Evolutionary conservation across 1,139 yeast genomes (phyloP).

Genomic region (Saccharomycopsis hybrid): DNA sequence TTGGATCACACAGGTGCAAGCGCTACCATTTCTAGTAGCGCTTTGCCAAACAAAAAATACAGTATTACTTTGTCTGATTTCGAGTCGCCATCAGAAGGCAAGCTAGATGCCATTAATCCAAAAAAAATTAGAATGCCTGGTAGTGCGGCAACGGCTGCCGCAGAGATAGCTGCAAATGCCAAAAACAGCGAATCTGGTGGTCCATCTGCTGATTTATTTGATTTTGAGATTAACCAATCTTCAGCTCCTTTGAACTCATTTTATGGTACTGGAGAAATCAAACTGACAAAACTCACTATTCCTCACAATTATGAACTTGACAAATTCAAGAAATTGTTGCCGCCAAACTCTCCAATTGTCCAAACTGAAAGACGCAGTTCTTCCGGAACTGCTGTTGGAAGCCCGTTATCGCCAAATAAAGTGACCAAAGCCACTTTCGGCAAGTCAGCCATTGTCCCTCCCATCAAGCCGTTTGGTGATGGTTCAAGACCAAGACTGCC

Average conservation of each 20-base stretch:
- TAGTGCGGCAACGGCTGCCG: too few relatives aligned
- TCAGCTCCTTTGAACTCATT: neutral
- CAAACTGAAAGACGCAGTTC: conserved; percentile 7
- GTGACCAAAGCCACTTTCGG: conserved; percentile 12
- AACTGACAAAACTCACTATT: too few relatives aligned
- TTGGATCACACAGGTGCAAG: neutral
- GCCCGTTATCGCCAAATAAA: conserved; percentile 18
- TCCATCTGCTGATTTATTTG: conserved; percentile 11
- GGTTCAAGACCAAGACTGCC: conserved; percentile 14
- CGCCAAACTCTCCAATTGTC: conserved; percentile 18
- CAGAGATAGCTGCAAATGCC: too few relatives aligned
- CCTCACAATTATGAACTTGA: too few relatives aligned
- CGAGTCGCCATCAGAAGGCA: conserved; percentile 4
- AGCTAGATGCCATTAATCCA: conserved; percentile 7
- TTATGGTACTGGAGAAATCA: too few relatives aligned
- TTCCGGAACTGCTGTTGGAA: neutral
- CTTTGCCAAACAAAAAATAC: too few relatives aligned
- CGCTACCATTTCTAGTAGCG: neutral
- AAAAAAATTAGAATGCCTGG: conserved; percentile 10
- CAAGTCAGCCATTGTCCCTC: conserved; percentile 11
- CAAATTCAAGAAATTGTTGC: conserved; percentile 18
- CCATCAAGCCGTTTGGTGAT: conserved; percentile 14
- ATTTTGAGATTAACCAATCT: conserved; percentile 12
- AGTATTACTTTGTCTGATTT: conserved; percentile 17
- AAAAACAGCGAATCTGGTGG: too few relatives aligned